Evolutionary conservation across 345 rosid species (phyloP), one percentile per base, ranked within the genome.

Genomic region (Lumnitzera racemosa): DNA sequence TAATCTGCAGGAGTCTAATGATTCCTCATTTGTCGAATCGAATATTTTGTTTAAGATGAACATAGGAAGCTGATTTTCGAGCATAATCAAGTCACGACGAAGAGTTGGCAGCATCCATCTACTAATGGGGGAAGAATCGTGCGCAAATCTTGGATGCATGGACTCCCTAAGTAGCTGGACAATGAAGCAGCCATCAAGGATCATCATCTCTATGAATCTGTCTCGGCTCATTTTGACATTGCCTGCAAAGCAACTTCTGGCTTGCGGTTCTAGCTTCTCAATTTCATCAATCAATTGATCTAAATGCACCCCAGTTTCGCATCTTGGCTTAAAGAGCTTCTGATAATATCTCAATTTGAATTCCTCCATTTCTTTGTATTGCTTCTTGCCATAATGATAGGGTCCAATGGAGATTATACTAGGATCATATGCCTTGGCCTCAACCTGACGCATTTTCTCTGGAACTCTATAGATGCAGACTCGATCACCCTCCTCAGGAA

Each of bases 121-220:
- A 48, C 55, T 13, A 9, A 71, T 3, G 24, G 27, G 47, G 16
- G 63, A 43, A 0, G 24, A 51, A 3, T 58, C 51, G 54, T 24
- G 12, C 3, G 15, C 50, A 61, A 64, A 49, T 7, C 15, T 24
- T 31, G 14, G 55, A 31, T 15, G 46, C 57, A 51, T 27, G 24
- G 69, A 47, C 55, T 65, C 71, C 57, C 64, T 50, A 15, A 67
- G 48, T 31, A 74, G 64, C 65, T 63, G 66, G 31, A 74, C 36
- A n/a, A 70, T n/a, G 65, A 74, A 74, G 69, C 75, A 74, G 8
- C 75, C 75, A 54, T 74, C 75, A 23, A 70, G 1, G n/a, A 67
- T 55, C 78, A 74, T 74, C 75, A 70, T 12, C 29, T 24, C 56
- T 3, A 15, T 12, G 24, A 2, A 47, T 11, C 59, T 11, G 59